Percentiles rank a stretch among this genome's conserved stretches.
Evolutionary conservation across 2,329 filamentous ascomycete species (phyloP).

Genomic region (Alternaria arborescens): DNA sequence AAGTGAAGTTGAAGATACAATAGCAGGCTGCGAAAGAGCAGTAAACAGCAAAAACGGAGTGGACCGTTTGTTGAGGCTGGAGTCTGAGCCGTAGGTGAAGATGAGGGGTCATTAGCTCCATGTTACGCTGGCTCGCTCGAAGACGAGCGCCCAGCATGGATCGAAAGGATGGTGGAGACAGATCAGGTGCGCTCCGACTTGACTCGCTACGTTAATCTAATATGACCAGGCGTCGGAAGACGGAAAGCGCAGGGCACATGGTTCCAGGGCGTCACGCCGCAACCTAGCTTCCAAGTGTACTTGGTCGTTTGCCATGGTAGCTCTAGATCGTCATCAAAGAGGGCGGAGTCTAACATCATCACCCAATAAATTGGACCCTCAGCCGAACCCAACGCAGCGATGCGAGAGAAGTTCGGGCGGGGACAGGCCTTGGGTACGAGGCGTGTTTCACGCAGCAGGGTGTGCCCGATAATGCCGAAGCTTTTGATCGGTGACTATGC

Average conservation of each 20-base stretch:
- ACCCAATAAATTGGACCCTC: slow-evolving; percentile 11
- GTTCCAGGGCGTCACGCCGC: slow-evolving; percentile 18
- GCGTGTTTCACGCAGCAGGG: slow-evolving; percentile 26
- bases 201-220: slow-evolving; percentile 30
- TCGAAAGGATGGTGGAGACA: slow-evolving; percentile 26
- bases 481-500: slow-evolving; percentile 20
- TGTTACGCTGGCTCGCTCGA: slow-evolving; percentile 30
- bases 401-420: slow-evolving; percentile 10
- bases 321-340: slow-evolving; percentile 3
- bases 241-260: slow-evolving; percentile 16
- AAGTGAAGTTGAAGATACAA: slow-evolving; percentile 3
- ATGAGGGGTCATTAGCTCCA: slow-evolving; percentile 26
- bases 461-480: slow-evolving; percentile 19
- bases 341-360: neutral
- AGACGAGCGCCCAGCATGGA: slow-evolving; percentile 19
- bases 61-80: slow-evolving; percentile 20
- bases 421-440: slow-evolving; percentile 17
- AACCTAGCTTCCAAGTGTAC: slow-evolving; percentile 13
- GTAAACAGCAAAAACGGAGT: slow-evolving; percentile 13
- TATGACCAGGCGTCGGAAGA: slow-evolving; percentile 20
- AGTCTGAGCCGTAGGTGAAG: slow-evolving; percentile 17
- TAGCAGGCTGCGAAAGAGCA: slow-evolving; percentile 12
- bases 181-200: slow-evolving; percentile 29
- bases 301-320: slow-evolving; percentile 13
- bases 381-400: slow-evolving; percentile 13